Evolutionary conservation across 352 stramenopile species (phyloP), one percentile per base, ranked within the genome.

Genomic region (Phytophthora tentaculata): DNA sequence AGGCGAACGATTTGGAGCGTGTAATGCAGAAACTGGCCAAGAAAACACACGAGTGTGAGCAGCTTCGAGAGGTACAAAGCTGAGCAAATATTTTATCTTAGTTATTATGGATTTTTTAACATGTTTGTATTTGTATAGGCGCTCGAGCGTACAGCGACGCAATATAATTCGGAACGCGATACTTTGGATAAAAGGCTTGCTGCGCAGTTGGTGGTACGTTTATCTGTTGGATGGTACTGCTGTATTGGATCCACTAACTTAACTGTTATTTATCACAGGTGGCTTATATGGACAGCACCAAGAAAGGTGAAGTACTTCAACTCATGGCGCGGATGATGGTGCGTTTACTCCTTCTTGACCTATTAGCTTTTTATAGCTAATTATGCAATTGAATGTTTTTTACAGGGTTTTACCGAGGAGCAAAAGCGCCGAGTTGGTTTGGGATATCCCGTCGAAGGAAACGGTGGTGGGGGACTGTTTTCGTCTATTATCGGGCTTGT

Each of bases 261-360:
- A 20, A 19, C 23, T 55, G 37, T 47, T 20, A 13, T 32, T 32
- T 12, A 37, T n/a, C 24, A 1, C 23, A 89, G 79, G 81, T 94
- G 5, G 81, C 85, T 35, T 94, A 92, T n/a, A 65, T 84, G 7
- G 81, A 90, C 51, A 90, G 79, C 23, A 74, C 83, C 51, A 90
- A 90, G 61, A 94, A 91, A 64, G 63, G 75, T 12, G 83, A 94
- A 49, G 76, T 94, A 29, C 64, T 92, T 20, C 76, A 87, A 53
- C 66, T 94, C 12, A 94, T 94, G 58, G 79, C 85, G 0, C 64
- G 82, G 8, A 92, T 94, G 69, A 90, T 94, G 85, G 80, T 89
- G 41, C 45, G 67, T 39, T 14, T 19, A 23, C 0, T 35, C 68
- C n/a, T n/a, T n/a, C n/a, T n/a, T n/a, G n/a, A n/a, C n/a, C n/a